A percentile compares a stretch with the other conserved stretches of the same genome.
These are phyloP conservation scores for Aspergillus piperis DNA, from an alignment of 2,329 filamentous ascomycete species.

Conservation along the genomic window DNA sequence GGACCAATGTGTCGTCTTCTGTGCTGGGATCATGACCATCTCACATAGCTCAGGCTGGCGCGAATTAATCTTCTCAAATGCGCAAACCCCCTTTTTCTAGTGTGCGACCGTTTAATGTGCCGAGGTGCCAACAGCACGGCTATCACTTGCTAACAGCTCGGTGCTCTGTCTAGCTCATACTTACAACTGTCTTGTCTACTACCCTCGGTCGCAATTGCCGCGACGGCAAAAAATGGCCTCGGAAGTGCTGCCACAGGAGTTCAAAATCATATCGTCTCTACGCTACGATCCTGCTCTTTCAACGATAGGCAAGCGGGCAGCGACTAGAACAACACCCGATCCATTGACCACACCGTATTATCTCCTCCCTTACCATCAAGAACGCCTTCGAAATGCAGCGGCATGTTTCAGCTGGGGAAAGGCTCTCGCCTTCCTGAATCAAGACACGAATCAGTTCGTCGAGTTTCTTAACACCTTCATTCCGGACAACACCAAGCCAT, in stretches of 20 bases:
- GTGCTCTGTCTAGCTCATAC: not conserved
- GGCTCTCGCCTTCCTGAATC: conserved; percentile 33
- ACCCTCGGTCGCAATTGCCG: not conserved
- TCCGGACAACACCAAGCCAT: conserved; percentile 35
- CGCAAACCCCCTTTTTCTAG: not conserved
- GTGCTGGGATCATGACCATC: not conserved
- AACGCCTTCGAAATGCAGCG: conserved; percentile 68
- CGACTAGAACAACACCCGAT: conserved; percentile 37
- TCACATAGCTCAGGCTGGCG: not conserved
- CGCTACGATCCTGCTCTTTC: conserved; percentile 67
- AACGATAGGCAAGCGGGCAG: conserved; percentile 28
- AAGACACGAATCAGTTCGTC: conserved; percentile 32
- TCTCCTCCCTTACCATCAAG: conserved; percentile 75
- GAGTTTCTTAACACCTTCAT: conserved; percentile 34
- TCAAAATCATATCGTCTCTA: conserved; percentile 69
- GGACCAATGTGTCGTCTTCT: not conserved
- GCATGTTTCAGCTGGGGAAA: conserved; percentile 51
- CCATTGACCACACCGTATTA: conserved; percentile 65
- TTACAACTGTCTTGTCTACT: not conserved
- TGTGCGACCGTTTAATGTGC: not conserved
- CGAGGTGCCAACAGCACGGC: not conserved
- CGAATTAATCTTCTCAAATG: not conserved
- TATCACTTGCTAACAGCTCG: not conserved
- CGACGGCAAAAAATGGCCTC: conserved; percentile 21
- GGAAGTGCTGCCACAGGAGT: conserved; percentile 32